Evolutionary conservation across 305 asterid genomes (phyloP).

Genomic region (Fraxinus latifolia): DNA sequence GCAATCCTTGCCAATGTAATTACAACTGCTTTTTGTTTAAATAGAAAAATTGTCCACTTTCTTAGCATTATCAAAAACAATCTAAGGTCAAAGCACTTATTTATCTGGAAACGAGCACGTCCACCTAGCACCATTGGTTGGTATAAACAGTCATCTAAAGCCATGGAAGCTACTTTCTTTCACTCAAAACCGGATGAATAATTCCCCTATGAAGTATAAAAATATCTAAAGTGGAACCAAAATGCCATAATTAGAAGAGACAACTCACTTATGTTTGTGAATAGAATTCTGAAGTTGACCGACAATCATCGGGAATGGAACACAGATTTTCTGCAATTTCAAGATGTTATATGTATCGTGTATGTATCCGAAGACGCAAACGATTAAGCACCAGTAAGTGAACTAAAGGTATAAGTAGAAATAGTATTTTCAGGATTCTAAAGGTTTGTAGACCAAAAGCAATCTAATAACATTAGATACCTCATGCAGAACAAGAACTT

Average conservation of each 20-base stretch:
- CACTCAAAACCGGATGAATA: constrained; percentile 6
- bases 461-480: constrained; percentile 30
- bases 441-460: constrained; percentile 15
- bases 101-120: constrained; percentile 1
- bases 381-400: constrained; percentile 7
- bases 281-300: constrained; percentile 54
- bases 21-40: background rate
- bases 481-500: constrained; percentile 60
- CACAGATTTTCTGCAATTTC: constrained; percentile 52
- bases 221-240: background rate
- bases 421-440: constrained; percentile 2
- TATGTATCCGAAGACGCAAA: background rate
- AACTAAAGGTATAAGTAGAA: constrained; percentile 3
- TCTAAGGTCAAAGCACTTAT: background rate
- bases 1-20: constrained; percentile 2
- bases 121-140: background rate
- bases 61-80: background rate
- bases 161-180: constrained; percentile 12
- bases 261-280: constrained; percentile 72
- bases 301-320: constrained; percentile 56
- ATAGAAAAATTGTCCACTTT: constrained; percentile 1
- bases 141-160: background rate
- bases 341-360: constrained; percentile 19
- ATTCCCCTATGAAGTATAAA: background rate
- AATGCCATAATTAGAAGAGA: constrained; percentile 13